These are phyloP conservation scores for Boletus tomentosulus DNA, from an alignment of 768 basidiomycete species.

Conservation along the genomic window DNA sequence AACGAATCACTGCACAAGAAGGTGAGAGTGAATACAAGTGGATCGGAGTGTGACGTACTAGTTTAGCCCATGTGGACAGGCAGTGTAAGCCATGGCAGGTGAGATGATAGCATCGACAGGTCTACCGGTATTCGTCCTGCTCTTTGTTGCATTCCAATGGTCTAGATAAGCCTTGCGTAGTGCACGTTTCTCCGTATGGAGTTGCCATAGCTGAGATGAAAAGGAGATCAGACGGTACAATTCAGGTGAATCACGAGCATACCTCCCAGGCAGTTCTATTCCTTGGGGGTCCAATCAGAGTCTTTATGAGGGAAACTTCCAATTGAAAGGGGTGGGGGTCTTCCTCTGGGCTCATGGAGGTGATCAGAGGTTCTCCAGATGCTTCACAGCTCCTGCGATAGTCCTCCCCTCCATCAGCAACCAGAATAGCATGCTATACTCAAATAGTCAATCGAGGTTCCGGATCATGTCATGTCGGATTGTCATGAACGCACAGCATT, in stretches of 20 bases:
- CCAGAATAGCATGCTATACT: slow-evolving; percentile 35
- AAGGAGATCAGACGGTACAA: not conserved
- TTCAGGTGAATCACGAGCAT: not conserved
- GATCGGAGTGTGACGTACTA: slow-evolving; percentile 26
- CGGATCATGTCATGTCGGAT: not conserved
- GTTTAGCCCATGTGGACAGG: slow-evolving; percentile 43
- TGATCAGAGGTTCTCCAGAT: slow-evolving; percentile 43
- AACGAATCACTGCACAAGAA: slow-evolving; percentile 30
- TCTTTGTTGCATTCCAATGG: slow-evolving; percentile 45
- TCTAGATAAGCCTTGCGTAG: slow-evolving; percentile 45
- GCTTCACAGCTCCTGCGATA: slow-evolving; percentile 31
- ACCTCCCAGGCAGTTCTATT: slow-evolving; percentile 43
- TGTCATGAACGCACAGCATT: slow-evolving; percentile 17
- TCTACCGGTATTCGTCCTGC: slow-evolving; percentile 42
- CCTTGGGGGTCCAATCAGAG: slow-evolving; percentile 41
- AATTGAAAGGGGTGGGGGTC: slow-evolving; percentile 37
- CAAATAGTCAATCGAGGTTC: not conserved
- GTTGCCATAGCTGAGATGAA: slow-evolving; percentile 39
- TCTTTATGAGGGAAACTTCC: slow-evolving; percentile 41
- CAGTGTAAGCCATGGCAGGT: slow-evolving; percentile 40
- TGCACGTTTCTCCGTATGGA: slow-evolving; percentile 38
- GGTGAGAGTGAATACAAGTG: slow-evolving; percentile 4
- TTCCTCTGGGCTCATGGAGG: slow-evolving; percentile 34
- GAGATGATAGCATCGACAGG: slow-evolving; percentile 52
- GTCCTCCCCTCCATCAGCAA: slow-evolving; percentile 41